Conservation (phyloP, 1,284 basidiomycete species). For the Sanghuangporus weigelae region DNA sequence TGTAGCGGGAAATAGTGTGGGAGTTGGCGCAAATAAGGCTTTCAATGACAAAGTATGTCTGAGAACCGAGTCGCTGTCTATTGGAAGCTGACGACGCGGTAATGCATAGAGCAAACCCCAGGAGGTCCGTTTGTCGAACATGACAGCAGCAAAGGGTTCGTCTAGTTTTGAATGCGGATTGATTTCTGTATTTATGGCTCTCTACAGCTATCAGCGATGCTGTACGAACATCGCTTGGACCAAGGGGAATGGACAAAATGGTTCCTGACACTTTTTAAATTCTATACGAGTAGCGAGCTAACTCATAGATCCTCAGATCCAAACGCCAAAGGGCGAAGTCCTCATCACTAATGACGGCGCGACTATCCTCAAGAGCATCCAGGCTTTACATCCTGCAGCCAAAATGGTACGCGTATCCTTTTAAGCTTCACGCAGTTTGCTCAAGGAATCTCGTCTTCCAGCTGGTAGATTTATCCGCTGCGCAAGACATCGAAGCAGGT, state of each 20-base stretch:
- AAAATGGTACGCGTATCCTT: conserved; percentile 72
- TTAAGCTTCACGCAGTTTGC: not conserved
- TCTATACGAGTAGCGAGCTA: conserved; percentile 4
- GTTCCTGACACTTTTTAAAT: conserved; percentile 37
- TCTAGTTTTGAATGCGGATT: conserved; percentile 10
- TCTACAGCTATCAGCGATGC: conserved; percentile 91
- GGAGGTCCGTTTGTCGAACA: conserved; percentile 91
- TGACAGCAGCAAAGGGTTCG: conserved; percentile 93
- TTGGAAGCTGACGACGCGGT: conserved; percentile 29
- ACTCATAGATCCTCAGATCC: conserved; percentile 60
- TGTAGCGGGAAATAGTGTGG: conserved; percentile 30
- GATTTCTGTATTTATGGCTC: conserved; percentile 14
- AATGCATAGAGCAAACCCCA: conserved; percentile 75
- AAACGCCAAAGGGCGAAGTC: conserved; percentile 94
- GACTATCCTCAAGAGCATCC: conserved; percentile 96
- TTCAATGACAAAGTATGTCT: conserved; percentile 76
- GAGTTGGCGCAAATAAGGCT: conserved; percentile 53
- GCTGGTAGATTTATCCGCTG: conserved; percentile 96
- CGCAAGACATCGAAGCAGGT: conserved; percentile 98
- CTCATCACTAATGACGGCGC: conserved; percentile 99
- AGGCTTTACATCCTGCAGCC: conserved; percentile 96
- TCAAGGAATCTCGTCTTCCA: conserved; percentile 26
- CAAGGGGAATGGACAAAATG: conserved; percentile 99
- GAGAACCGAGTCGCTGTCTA: not conserved
- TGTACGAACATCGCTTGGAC: conserved; percentile 93